Conservation (phyloP, 2,329 filamentous ascomycete genomes). For the Dactylellina leptospora region DNA sequence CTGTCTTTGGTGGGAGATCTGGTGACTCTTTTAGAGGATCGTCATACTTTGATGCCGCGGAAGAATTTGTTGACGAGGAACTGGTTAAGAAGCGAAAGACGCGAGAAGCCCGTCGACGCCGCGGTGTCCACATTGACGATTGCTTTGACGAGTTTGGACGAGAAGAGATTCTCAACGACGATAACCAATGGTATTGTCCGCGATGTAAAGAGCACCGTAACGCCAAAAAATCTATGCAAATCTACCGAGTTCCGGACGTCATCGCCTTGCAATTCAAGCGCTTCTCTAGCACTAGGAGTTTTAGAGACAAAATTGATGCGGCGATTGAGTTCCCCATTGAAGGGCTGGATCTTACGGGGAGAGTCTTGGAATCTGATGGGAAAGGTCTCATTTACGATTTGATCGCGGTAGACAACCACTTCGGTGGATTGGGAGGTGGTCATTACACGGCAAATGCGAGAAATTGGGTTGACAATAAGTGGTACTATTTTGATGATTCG, state of each 20-base stretch:
- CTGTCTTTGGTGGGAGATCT: constrained; percentile 68
- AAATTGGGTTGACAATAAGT: constrained; percentile 86
- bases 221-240: constrained; percentile 93
- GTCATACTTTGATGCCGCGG: constrained; percentile 34
- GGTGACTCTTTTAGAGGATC: constrained; percentile 58
- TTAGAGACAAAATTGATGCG: constrained; percentile 90
- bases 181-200: constrained; percentile 97
- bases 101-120: constrained; percentile 73
- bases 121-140: constrained; percentile 84
- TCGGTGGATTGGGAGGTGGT: constrained; percentile 88
- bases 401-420: constrained; percentile 95
- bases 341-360: constrained; percentile 79
- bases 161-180: constrained; percentile 89
- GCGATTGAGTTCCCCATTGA: constrained; percentile 90
- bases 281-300: constrained; percentile 83
- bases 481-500: constrained; percentile 97
- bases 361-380: constrained; percentile 81
- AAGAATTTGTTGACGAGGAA: constrained; percentile 69
- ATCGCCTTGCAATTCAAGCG: constrained; percentile 94
- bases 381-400: constrained; percentile 90
- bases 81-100: constrained; percentile 71
- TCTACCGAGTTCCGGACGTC: constrained; percentile 97
- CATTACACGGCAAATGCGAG: constrained; percentile 96
- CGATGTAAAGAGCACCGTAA: constrained; percentile 92
- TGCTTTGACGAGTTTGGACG: constrained; percentile 95